A percentile compares a stretch with the other conserved stretches of the same genome.
Evolutionary conservation across 2,329 filamentous ascomycete genomes (phyloP).

Genomic region (Fusarium verticillioides): DNA sequence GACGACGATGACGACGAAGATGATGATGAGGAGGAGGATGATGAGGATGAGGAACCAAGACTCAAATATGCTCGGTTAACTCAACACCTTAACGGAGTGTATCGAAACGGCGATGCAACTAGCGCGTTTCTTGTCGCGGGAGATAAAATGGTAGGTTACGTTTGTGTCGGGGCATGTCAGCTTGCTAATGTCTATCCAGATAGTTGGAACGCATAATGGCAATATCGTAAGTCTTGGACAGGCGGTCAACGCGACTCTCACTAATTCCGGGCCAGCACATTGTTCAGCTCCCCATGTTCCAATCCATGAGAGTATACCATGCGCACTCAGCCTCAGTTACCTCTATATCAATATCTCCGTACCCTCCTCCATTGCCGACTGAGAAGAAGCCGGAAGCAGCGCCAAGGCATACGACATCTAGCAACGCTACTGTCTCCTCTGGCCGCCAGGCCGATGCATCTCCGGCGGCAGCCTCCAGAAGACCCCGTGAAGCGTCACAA

Average conservation of each 20-base stretch:
- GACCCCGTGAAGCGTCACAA: conserved; percentile 61
- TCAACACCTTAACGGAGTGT: conserved; percentile 80
- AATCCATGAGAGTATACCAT: conserved; percentile 85
- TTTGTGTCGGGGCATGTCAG: neutral
- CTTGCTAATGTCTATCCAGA: conserved; percentile 60
- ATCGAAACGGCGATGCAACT: conserved; percentile 94
- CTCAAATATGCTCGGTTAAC: conserved; percentile 94
- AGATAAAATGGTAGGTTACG: conserved; percentile 86
- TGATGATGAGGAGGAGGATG: conserved; percentile 65
- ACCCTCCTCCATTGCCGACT: conserved; percentile 67
- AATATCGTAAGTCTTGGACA: conserved; percentile 78
- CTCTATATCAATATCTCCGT: conserved; percentile 88
- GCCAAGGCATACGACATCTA: conserved; percentile 51
- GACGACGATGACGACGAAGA: conserved; percentile 46
- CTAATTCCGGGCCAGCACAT: conserved; percentile 73
- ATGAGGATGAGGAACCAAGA: conserved; percentile 89
- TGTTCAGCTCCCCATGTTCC: conserved; percentile 82
- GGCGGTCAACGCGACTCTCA: neutral
- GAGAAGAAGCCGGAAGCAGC: conserved; percentile 57
- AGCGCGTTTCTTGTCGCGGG: conserved; percentile 90
- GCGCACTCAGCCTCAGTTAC: conserved; percentile 94
- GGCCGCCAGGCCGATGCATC: conserved; percentile 53
- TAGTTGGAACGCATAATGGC: conserved; percentile 94
- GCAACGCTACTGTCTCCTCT: conserved; percentile 46
- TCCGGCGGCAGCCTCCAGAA: conserved; percentile 63